Conservation (phyloP, 1,284 basidiomycete genomes). For the Cutaneotrichosporon curvatum region DNA sequence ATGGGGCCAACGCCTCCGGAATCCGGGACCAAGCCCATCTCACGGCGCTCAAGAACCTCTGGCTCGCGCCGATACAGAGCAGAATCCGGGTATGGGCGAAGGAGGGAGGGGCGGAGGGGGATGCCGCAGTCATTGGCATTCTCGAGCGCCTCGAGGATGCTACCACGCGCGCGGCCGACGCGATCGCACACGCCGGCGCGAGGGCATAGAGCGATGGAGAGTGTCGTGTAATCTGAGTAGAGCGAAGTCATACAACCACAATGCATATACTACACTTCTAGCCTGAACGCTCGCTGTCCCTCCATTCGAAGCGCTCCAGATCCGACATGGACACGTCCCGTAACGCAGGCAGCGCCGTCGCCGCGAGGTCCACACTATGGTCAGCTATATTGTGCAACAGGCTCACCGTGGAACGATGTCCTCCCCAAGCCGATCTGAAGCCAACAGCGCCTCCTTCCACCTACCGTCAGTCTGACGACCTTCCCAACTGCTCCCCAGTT, state of each 20-base stretch:
- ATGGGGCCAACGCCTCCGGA: conserved; percentile 10
- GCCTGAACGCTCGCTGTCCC: no score
- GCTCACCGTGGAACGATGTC: conserved; percentile 37
- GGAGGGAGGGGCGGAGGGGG: no score
- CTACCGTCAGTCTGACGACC: conserved; percentile 11
- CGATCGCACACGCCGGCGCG: no score
- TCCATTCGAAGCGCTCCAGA: conserved; percentile 24
- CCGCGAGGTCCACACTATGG: conserved; percentile 33
- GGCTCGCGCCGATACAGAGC: background rate
- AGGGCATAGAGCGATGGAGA: no score
- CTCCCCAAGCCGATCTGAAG: conserved; percentile 33
- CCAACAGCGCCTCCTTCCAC: conserved; percentile 44
- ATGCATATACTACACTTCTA: no score
- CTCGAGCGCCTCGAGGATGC: no score
- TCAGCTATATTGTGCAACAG: conserved; percentile 5
- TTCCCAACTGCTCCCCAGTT: no score
- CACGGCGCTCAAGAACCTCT: conserved; percentile 3
- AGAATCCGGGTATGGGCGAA: no score
- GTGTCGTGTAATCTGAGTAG: no score
- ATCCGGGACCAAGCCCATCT: conserved; percentile 1
- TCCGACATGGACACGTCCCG: conserved; percentile 33
- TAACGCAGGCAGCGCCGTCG: conserved; percentile 36
- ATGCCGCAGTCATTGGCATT: no score
- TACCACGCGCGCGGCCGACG: no score
- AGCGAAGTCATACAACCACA: no score